Base-by-base conservation (phyloP, 768 basidiomycete genomes). In the Neoboletus subvelutipes region DNA sequence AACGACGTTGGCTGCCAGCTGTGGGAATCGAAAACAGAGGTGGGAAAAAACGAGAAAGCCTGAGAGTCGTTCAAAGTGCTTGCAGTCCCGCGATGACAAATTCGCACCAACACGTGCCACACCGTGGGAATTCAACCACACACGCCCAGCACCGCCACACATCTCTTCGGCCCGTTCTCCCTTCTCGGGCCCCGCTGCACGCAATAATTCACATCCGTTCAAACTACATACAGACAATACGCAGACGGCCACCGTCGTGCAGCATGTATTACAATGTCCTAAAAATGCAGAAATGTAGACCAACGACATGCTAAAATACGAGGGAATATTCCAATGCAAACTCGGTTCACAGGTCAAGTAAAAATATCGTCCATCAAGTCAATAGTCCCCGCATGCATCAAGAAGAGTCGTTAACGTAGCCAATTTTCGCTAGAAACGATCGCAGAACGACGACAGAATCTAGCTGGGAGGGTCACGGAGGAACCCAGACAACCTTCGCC, bases 1-100 rank as follows among this genome's bases (percentile, higher is more conserved):
- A 65, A 64, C 65, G 64, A 68, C 48, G 69, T 71, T 70, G 70
- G 67, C 65, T 70, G 71, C 68, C 69, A 67, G 72, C 75, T 79
- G 77, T 79, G 77, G 77, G 78, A 79, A 79, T 70, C 60, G 64
- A 64, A 62, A 68, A 63, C 68, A 68, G 67, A 74, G 73, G 76
- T 78, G 77, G 78, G 77, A 78, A 78, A 77, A 77, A 79, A 77
- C 60, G 58, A 64, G 53, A 62, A 59, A 56, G 64, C 66, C 66
- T 72, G 71, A 64, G 65, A 64, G 64, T 58, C 52, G 58, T 62
- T 37, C 61, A 70, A 65, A 55, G 57, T 60, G 3, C 33, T 53
- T 17, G 37, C 37, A 39, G 17, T 39, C 37, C 17, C 37, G 15
- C 31, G 65, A 50, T 67, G 59, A 66, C 63, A 61, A 66, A 66